phyloP scores from a whole-genome alignment of 2,329 filamentous ascomycete genomes.

The Lachnellula willkommii region DNA sequence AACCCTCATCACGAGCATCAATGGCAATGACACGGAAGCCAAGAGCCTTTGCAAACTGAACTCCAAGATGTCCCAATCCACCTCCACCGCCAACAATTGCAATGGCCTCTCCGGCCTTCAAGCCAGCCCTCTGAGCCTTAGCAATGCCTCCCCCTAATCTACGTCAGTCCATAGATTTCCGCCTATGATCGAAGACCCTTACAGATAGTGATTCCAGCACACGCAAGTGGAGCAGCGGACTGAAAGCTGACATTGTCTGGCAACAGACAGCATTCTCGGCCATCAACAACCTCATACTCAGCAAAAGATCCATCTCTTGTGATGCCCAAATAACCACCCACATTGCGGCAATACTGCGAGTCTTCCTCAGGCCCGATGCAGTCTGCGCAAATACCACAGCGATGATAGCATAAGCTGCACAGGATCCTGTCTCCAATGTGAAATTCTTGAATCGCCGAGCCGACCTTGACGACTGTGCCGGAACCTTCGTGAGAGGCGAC shows the following conservation, averaged over 20 bases:
- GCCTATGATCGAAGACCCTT: not conserved
- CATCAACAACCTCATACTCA: conserved; percentile 50
- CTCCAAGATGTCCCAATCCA: conserved; percentile 48
- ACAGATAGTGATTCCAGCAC: conserved; percentile 43
- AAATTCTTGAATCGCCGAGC: conserved; percentile 28
- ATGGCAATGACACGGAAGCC: conserved; percentile 48
- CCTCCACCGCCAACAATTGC: conserved; percentile 46
- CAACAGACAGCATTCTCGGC: conserved; percentile 40
- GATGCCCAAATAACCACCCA: conserved; percentile 45
- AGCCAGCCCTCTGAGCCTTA: conserved; percentile 30
- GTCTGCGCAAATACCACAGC: conserved; percentile 48
- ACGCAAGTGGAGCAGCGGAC: conserved; percentile 51
- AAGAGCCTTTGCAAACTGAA: conserved; percentile 44
- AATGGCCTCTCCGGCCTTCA: conserved; percentile 34
- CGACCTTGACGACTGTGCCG: conserved; percentile 31
- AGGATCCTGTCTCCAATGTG: conserved; percentile 41
- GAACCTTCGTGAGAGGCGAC: conserved; percentile 41
- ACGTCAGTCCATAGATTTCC: conserved; percentile 41
- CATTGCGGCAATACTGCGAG: conserved; percentile 47
- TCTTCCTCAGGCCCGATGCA: conserved; percentile 46
- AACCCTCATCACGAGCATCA: conserved; percentile 49
- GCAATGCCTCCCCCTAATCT: conserved; percentile 37
- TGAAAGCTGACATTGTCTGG: conserved; percentile 45
- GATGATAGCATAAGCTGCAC: conserved; percentile 47
- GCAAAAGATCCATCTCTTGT: conserved; percentile 50